These are phyloP conservation scores for Apiospora pterosperma DNA, from an alignment of 2,329 filamentous ascomycete genomes.

Conservation along the genomic window DNA sequence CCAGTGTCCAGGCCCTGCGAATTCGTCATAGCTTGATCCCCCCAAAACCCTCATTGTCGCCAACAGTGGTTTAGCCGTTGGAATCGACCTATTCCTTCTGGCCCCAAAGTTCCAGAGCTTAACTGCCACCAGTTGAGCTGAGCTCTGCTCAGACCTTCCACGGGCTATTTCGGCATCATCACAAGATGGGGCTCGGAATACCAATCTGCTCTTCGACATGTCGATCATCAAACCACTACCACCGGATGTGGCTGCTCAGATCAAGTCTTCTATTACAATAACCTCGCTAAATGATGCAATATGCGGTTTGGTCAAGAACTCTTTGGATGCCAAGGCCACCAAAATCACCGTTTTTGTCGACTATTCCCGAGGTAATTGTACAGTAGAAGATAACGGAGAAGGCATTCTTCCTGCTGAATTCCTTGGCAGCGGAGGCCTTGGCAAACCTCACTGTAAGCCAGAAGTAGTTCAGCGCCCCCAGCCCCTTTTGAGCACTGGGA, in stretches of 20 bases:
- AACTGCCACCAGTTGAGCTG: not conserved
- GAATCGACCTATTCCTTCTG: not conserved
- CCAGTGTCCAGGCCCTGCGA: not conserved
- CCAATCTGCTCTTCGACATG: conserved; percentile 33
- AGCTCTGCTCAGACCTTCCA: not conserved
- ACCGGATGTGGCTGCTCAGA: conserved; percentile 67
- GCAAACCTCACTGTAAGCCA: conserved; percentile 65
- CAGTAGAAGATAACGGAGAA: conserved; percentile 77
- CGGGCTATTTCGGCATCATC: not conserved
- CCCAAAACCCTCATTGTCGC: not conserved
- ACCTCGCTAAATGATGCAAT: conserved; percentile 70
- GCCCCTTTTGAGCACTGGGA: not conserved
- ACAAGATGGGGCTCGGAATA: not conserved
- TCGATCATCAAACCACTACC: conserved; percentile 73
- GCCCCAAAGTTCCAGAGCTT: not conserved
- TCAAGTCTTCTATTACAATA: conserved; percentile 82
- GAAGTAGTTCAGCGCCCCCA: not conserved
- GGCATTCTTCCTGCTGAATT: conserved; percentile 79
- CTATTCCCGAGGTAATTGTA: conserved; percentile 71
- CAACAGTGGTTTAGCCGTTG: no score
- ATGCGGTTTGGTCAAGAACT: conserved; percentile 74
- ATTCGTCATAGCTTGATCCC: not conserved
- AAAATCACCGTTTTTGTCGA: conserved; percentile 71
- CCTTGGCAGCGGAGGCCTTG: conserved; percentile 60
- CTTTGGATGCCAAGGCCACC: conserved; percentile 73